phyloP scores from a whole-genome alignment of 176 grass and related monocot species.

The Urochloa ruziziensis region DNA sequence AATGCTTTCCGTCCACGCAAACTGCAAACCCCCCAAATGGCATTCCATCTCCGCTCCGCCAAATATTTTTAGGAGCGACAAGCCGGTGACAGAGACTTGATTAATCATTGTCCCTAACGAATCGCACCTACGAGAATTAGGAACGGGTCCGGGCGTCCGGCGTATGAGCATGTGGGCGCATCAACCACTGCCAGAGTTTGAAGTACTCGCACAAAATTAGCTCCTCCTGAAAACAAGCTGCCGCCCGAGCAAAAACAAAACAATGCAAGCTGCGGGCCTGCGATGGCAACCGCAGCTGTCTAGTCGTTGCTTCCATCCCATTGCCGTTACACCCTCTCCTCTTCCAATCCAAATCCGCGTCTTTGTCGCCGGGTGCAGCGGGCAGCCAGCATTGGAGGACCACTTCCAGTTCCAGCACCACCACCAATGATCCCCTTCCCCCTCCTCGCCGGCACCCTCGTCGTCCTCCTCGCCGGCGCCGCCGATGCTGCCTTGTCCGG shows the following conservation, averaged over 20 bases:
- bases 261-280: constrained; percentile 31
- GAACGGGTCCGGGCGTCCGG: constrained; percentile 2
- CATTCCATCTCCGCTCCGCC: neutral
- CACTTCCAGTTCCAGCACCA: neutral
- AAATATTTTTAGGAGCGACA: too few relatives aligned
- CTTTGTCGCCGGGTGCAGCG: neutral
- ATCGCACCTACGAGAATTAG: neutral
- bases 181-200: constrained; percentile 3
- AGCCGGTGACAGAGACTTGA: neutral
- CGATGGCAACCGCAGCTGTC: constrained; percentile 32
- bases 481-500: constrained; percentile 25
- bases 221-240: neutral
- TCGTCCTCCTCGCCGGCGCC: neutral
- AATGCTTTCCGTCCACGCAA: constrained; percentile 12
- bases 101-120: neutral
- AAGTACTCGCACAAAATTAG: neutral
- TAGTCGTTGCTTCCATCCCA: neutral
- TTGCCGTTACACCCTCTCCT: constrained; percentile 11
- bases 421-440: constrained; percentile 32
- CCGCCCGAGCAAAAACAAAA: constrained; percentile 25
- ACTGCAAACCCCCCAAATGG: neutral
- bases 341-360: constrained; percentile 17
- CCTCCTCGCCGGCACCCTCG: constrained; percentile 26
- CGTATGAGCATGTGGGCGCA: neutral
- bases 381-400: neutral